Evolutionary conservation across 2,329 filamentous ascomycete species (phyloP), one percentile per base, ranked within the genome.

Genomic region (Corinectria fuckeliana): DNA sequence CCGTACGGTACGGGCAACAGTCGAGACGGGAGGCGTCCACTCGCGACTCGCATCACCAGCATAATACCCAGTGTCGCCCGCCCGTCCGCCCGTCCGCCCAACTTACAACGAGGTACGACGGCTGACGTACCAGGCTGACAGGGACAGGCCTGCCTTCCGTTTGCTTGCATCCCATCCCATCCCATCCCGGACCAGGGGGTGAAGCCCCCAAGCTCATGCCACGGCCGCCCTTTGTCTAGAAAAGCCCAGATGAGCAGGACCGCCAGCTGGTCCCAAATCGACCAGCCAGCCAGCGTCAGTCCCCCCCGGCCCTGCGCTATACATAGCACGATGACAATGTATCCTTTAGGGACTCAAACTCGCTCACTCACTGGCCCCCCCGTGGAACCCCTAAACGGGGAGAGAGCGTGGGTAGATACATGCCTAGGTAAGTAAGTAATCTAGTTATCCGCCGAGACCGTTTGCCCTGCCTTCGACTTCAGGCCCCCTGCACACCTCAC

Each of bases 241-340:
- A 36, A 36, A n/a, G n/a, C 18, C 32, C 30, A 69, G 65, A 71
- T 69, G 65, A 69, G 59, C 58, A 71, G 67, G 68, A 66, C 64
- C 59, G 56, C 55, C 45, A 38, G 38, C 58, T 67, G 65, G 59
- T 62, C 56, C 68, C 59, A 65, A n/a, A 63, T 66, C 57, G 68
- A n/a, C n/a, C n/a, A n/a, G n/a, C n/a, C n/a, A n/a, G n/a, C 42
- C 26, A 60, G 57, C 53, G 32, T 55, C 41, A 16, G 53, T 53
- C 60, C 54, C 56, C 52, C 60, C 54, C 56, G 50, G 56, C 52
- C 48, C 62, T 61, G 56, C 52, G 50, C 50, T 58, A 44, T 38
- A 56, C 41, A n/a, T 14, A 32, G n/a, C n/a, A n/a, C n/a, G n/a
- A n/a, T 5, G 60, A 65, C 48, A 36, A n/a, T n/a, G 50, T 61